These are phyloP conservation scores for Trametes hirsuta DNA, from an alignment of 1,284 basidiomycete genomes.

Conservation along the genomic window DNA sequence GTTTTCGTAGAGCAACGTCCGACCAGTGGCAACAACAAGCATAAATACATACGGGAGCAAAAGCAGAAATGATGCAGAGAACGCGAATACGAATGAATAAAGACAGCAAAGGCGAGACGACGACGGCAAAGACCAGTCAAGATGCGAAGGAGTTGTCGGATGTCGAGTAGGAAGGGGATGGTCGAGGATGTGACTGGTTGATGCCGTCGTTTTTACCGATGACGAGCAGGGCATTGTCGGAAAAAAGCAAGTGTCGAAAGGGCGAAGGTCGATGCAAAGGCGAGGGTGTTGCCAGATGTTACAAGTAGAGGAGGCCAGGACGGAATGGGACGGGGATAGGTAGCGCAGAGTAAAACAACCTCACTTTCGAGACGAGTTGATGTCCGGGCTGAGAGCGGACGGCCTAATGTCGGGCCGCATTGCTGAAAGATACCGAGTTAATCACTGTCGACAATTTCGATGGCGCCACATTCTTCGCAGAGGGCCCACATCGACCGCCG, in stretches of 20 bases:
- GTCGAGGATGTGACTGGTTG: constrained; percentile 10
- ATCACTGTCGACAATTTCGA: constrained; percentile 82
- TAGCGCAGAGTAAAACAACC: constrained; percentile 13
- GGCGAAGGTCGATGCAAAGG: neutral
- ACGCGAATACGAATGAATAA: constrained; percentile 27
- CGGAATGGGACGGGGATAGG: constrained; percentile 8
- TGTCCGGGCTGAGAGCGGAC: neutral
- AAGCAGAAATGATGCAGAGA: constrained; percentile 6
- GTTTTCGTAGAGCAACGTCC: constrained; percentile 17
- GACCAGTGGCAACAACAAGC: constrained; percentile 12
- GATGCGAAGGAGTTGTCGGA: constrained; percentile 14
- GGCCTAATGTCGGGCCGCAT: neutral
- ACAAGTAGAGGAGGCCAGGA: constrained; percentile 18
- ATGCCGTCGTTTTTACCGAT: constrained; percentile 21
- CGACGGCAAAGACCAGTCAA: constrained; percentile 21
- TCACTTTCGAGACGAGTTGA: constrained; percentile 1
- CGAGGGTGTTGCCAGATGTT: constrained; percentile 17
- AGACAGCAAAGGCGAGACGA: constrained; percentile 17
- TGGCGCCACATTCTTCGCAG: constrained; percentile 84
- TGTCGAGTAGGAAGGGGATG: neutral
- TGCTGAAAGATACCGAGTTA: constrained; percentile 29
- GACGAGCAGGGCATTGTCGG: neutral
- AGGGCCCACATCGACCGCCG: constrained; percentile 78
- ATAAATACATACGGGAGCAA: constrained; percentile 27
- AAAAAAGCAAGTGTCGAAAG: constrained; percentile 2